Evolutionary conservation across 768 basidiomycete genomes (phyloP).

Genomic region (Phylloporus arenicola): DNA sequence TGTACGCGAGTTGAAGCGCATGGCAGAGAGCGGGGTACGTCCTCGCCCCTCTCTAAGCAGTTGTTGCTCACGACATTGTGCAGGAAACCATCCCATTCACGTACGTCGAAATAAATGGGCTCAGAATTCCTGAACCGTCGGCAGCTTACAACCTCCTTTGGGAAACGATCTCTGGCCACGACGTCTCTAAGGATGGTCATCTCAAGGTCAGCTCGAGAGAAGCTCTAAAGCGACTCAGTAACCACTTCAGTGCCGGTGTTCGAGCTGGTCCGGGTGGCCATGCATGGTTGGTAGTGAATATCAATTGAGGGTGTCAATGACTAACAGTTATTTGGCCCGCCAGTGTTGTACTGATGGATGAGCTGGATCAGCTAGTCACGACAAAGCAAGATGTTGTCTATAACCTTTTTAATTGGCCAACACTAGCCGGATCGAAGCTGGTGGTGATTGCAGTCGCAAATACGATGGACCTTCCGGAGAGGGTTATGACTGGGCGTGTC

Average conservation of each 20-base stretch:
- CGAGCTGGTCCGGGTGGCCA: conserved; percentile 72
- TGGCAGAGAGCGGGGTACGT: conserved; percentile 76
- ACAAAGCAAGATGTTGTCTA: conserved; percentile 97
- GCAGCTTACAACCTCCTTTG: conserved; percentile 89
- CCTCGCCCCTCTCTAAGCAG: not conserved
- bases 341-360: conserved; percentile 97
- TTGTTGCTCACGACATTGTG: not conserved
- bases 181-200: conserved; percentile 55
- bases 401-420: conserved; percentile 99
- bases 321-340: conserved; percentile 2
- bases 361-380: conserved; percentile 94
- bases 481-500: conserved; percentile 88
- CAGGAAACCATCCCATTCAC: conserved; percentile 93
- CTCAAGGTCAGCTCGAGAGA: conserved; percentile 72
- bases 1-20: conserved; percentile 80
- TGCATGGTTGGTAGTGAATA: conserved; percentile 62
- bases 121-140: conserved; percentile 88
- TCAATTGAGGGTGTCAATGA: not conserved
- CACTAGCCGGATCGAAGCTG: conserved; percentile 77
- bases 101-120: conserved; percentile 96
- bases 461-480: conserved; percentile 95
- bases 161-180: conserved; percentile 86
- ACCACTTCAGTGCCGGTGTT: conserved; percentile 66
- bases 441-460: conserved; percentile 97
- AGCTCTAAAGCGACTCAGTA: conserved; percentile 71